These are phyloP conservation scores for Ophiobolus disseminans DNA, from an alignment of 2,329 filamentous ascomycete species.

Conservation along the genomic window DNA sequence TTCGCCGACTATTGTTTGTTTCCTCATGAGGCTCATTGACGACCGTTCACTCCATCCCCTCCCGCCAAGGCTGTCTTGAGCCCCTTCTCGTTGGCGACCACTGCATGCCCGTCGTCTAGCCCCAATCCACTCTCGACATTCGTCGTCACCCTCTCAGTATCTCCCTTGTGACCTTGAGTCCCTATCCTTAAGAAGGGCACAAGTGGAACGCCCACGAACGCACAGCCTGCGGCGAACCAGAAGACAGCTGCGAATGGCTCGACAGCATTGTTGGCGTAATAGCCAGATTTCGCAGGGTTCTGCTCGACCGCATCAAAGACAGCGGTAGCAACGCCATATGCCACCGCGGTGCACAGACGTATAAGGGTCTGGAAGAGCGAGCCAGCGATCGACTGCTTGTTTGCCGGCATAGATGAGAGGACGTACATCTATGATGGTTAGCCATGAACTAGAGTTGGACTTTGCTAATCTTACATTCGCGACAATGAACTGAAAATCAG, in stretches of 20 bases:
- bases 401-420: constrained; percentile 66
- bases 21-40: no score
- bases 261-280: constrained; percentile 54
- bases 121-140: constrained; percentile 1
- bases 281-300: constrained; percentile 41
- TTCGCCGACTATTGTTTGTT: no score
- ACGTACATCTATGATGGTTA: constrained; percentile 66
- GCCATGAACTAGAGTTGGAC: neutral
- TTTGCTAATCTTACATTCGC: constrained; percentile 61
- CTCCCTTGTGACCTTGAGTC: constrained; percentile 58
- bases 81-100: neutral
- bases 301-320: constrained; percentile 59
- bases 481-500: constrained; percentile 74
- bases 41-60: no score
- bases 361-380: constrained; percentile 73
- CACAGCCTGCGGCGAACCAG: constrained; percentile 57
- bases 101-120: constrained; percentile 10
- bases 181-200: constrained; percentile 61
- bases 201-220: constrained; percentile 54
- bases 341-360: constrained; percentile 65
- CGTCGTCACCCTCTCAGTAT: constrained; percentile 27
- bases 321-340: constrained; percentile 68
- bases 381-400: constrained; percentile 71
- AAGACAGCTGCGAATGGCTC: constrained; percentile 62
- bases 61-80: neutral